Evolutionary conservation across 441 rosid genomes (phyloP).

Genomic region (Arabidopsis hybrid): DNA sequence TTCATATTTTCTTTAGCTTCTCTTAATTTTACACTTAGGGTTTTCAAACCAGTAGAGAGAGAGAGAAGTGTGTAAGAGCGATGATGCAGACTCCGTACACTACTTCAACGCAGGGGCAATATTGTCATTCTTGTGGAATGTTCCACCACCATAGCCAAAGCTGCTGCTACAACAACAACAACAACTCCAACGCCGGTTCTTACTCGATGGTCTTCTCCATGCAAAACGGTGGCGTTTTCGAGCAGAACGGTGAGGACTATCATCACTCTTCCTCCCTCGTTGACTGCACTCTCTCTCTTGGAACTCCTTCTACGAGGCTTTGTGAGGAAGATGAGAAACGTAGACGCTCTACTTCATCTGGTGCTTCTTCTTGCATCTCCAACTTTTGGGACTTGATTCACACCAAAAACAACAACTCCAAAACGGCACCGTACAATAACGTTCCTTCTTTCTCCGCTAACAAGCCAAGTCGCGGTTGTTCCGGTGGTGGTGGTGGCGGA

Average conservation of each 20-base stretch:
- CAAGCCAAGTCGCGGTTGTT: constrained; percentile 46
- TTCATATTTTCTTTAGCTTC: constrained; percentile 12
- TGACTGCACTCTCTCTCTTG: constrained; percentile 94
- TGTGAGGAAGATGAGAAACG: constrained; percentile 64
- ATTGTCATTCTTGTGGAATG: constrained; percentile 67
- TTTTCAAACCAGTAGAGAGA: constrained; percentile 15
- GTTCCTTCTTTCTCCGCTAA: constrained; percentile 29
- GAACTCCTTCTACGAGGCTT: constrained; percentile 93
- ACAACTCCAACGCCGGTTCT: constrained; percentile 46
- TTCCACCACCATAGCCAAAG: constrained; percentile 62
- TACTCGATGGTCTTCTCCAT: constrained; percentile 71
- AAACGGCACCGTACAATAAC: constrained; percentile 36
- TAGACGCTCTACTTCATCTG: constrained; percentile 54
- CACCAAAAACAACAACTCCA: constrained; percentile 41
- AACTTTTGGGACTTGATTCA: constrained; percentile 62
- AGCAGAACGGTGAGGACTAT: constrained; percentile 50
- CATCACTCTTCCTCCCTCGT: constrained; percentile 49
- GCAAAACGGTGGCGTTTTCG: constrained; percentile 51
- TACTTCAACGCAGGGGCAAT: constrained; percentile 67
- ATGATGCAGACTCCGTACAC: constrained; percentile 72
- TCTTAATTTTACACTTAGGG: constrained; percentile 7
- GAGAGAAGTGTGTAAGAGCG: constrained; percentile 13
- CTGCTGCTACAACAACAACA: constrained; percentile 34
- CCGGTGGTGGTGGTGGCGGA: constrained; percentile 18
- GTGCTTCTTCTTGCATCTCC: constrained; percentile 47